Base-by-base conservation (phyloP, 2,329 filamentous ascomycete species). In the Aciculosporium take region DNA sequence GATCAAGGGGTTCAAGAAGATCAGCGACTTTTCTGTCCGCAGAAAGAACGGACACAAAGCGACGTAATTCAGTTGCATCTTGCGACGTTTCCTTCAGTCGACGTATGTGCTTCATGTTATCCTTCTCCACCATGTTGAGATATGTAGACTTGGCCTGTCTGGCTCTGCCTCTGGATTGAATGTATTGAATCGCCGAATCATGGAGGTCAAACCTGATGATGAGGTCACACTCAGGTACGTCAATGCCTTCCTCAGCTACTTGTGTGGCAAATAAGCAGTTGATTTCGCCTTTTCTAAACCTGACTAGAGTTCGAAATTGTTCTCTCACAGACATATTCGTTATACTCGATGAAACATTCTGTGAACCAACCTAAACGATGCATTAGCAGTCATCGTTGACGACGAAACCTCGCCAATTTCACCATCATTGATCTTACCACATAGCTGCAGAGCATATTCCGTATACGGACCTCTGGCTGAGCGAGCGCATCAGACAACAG, bases 81-180 rank as follows among this genome's bases (percentile, higher is more conserved):
- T 71, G 60, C 15, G 71, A 68, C 28, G 79, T 76, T 48, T 84
- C 73, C 8, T 66, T 58, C 2, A 84, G 55, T n/a, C 66, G 64
- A 29, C 68, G 60, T 1, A 57, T 49, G 38, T 94, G 82, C 0
- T 65, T 63, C 10, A 57, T 48, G 51, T 94, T 94, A 7, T 71
- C 72, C 1, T 60, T 55, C 55, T 96, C 88, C 2, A 85, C 57
- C 83, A 98, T 88, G 52, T 84, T 84, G 27, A 88, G 72, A 57
- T 89, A 95, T 47, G 74, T 78, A 0, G 91, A 96, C 41, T 81
- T 72, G 1, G 64, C 59, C 52, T 86, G 82, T 30, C 91, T 74
- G 10, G 91, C 91, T 41, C 91, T 76, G 0, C 91, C 91, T 47
- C 86, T 76, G 12, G 88, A 95, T 58, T 98, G 91, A 17, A 96